Evolutionary conservation across 495 filamentous ascomycete genomes (phyloP), one percentile per base, ranked within the genome.

Genomic region (Aeminium ludgeri): DNA sequence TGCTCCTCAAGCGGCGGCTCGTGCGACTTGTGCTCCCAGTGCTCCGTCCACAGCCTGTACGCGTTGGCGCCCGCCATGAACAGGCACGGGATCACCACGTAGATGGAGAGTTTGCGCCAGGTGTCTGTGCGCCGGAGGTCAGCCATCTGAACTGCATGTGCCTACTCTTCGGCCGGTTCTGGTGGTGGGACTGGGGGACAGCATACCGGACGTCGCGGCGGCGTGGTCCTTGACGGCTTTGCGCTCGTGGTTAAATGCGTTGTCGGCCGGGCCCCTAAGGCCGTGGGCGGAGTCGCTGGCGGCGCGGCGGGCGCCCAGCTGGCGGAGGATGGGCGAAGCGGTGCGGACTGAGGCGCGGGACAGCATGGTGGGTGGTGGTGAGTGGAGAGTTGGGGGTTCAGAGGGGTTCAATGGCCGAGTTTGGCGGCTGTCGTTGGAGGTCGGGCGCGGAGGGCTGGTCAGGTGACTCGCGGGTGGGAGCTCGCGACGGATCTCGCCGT

Each of bases 21-120:
- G 68, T 95, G 86, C 5, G 60, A 61, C 81, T 78, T 84, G 66
- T 95, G 86, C 66, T 89, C 81, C 86, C 85, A 93, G 64, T 95
- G 86, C 73, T 91, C 82, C 45, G 69, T 72, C 84, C 85, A 95
- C 44, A 89, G 74, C 59, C 70, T 75, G 58, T 83, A 89, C 54
- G 87, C 83, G 61, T 94, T 95, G 54, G 74, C 52, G 43, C 65
- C 59, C 33, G 78, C 73, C 49, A 82, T 61, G 48, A 82, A 65
- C 44, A 95, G 66, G 59, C 58, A 62, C 36, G 85, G 83, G 49
- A 78, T 63, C 30, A 78, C 65, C 53, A 63, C 71, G 55, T 80
- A 94, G 68, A 92, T 71, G 43, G 81, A 85, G 38, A 94, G 77
- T 68, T 87, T 94, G 63, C 76, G 74, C 86, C 86, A 95, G 49